Evolutionary conservation across 306 rosid species (phyloP).

Genomic region (Sicyos edulis): DNA sequence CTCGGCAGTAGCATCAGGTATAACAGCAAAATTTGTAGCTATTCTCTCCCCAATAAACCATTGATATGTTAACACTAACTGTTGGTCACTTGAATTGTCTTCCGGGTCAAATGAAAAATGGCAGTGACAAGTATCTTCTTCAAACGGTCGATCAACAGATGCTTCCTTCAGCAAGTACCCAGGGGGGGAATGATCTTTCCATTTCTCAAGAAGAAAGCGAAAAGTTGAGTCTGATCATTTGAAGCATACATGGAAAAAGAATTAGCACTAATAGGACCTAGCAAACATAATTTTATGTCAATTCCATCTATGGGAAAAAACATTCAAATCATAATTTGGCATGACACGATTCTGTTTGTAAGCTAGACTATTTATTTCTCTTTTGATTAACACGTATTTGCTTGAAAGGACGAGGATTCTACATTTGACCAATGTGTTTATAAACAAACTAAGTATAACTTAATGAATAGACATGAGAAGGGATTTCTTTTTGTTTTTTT

Average conservation of each 20-base stretch:
- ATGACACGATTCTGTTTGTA: not conserved
- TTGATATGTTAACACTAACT: conserved; percentile 62
- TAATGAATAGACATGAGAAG: not conserved
- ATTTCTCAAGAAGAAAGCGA: conserved; percentile 71
- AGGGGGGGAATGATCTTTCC: conserved; percentile 75
- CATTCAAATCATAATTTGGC: not conserved
- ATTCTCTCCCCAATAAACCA: conserved; percentile 84
- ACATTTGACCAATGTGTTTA: not conserved
- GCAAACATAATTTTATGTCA: not conserved
- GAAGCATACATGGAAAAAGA: conserved; percentile 14
- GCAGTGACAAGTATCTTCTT: conserved; percentile 83
- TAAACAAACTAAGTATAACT: not conserved
- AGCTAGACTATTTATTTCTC: not conserved
- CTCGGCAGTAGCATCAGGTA: conserved; percentile 76
- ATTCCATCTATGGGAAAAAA: not conserved
- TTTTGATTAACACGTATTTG: conserved; percentile 9
- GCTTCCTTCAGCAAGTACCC: conserved; percentile 71
- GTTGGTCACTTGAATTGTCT: conserved; percentile 35
- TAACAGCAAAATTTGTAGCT: conserved; percentile 49
- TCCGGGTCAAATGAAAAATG: conserved; percentile 67
- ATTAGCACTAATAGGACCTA: not conserved
- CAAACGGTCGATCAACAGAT: conserved; percentile 70
- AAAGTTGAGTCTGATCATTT: conserved; percentile 63
- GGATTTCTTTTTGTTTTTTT: not conserved
- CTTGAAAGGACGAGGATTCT: not conserved